Evolutionary conservation across 23 red algal species (phyloP).

Genomic region (Gracilaria domingensis): DNA sequence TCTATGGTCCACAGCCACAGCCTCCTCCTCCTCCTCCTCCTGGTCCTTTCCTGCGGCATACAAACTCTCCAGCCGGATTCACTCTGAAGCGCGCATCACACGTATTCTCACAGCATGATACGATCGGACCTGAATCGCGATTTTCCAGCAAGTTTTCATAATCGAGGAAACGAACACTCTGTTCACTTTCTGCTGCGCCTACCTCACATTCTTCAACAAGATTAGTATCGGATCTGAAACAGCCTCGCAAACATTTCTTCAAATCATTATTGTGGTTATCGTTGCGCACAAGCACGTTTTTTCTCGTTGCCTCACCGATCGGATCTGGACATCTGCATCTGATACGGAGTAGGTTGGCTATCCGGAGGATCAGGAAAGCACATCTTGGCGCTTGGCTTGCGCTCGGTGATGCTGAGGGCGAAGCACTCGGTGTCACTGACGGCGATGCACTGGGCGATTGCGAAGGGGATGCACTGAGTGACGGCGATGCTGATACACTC

Average conservation of each 20-base stretch:
- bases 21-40: neutral
- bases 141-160: neutral
- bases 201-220: neutral
- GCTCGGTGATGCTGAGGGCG: neutral
- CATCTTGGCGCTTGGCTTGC: neutral
- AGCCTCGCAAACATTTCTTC: neutral
- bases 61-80: neutral
- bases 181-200: neutral
- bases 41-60: neutral
- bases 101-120: neutral
- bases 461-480: neutral
- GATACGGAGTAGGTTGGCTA: neutral
- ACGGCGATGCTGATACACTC: neutral
- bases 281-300: neutral
- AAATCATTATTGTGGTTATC: neutral
- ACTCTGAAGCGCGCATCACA: neutral
- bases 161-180: neutral
- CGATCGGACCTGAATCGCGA: neutral
- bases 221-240: neutral
- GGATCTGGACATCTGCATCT: neutral
- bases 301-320: neutral
- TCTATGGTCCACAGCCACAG: no score
- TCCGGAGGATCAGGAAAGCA: neutral
- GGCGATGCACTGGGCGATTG: neutral
- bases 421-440: neutral